Conservation (phyloP, 2,329 filamentous ascomycete genomes). For the Neofusicoccum umdonicola region DNA sequence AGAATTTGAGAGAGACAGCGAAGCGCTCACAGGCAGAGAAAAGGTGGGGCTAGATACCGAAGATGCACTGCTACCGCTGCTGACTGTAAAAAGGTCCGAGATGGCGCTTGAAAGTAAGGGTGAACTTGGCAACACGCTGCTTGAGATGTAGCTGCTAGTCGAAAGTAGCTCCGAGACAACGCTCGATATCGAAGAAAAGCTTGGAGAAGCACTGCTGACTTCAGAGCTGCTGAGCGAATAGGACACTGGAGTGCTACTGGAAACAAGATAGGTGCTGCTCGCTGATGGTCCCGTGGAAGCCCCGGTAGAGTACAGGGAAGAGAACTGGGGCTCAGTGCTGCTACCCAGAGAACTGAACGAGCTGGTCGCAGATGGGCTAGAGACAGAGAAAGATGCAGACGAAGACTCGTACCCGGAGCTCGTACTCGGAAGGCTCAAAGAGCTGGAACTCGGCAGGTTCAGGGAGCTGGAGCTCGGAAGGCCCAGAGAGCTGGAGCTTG, state of each 20-base stretch:
- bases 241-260: no score
- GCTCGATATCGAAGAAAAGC: background rate
- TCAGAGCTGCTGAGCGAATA: background rate
- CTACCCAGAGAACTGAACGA: background rate
- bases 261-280: no score
- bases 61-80: background rate
- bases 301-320: background rate
- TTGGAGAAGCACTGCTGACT: background rate
- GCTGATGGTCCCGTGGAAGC: background rate
- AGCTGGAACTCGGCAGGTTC: no score
- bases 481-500: no score
- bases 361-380: no score
- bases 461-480: no score
- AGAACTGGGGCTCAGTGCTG: background rate
- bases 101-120: background rate
- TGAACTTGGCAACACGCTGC: background rate
- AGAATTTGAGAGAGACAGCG: background rate
- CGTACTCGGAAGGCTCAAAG: no score
- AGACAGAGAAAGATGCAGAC: no score
- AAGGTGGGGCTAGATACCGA: background rate
- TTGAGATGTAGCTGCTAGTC: background rate
- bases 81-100: background rate
- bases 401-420: no score
- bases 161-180: background rate
- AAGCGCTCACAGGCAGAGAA: background rate